Conservation (phyloP, 208 protist species). For the Acanthamoeba culbertsoni region DNA sequence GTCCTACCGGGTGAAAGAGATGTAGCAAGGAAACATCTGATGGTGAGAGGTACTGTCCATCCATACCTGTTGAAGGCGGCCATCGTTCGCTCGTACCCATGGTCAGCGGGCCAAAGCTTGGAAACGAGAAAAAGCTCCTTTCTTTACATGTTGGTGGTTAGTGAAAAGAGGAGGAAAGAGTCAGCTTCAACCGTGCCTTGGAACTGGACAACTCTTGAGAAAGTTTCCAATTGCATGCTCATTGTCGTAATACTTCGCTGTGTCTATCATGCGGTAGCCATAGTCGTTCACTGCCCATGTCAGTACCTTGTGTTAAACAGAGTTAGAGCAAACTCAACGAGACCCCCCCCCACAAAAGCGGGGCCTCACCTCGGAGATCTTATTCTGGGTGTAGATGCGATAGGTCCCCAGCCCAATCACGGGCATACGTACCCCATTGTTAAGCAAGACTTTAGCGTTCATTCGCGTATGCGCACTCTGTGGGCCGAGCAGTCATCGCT, state of each 20-base stretch:
- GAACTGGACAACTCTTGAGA: neutral
- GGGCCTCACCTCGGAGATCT: neutral
- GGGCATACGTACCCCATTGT: neutral
- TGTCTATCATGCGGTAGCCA: conserved; percentile 6
- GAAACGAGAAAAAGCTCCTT: neutral
- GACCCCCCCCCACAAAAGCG: neutral
- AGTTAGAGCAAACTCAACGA: too few relatives aligned
- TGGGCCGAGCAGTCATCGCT: neutral
- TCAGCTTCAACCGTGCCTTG: neutral
- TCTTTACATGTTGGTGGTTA: neutral
- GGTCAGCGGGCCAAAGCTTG: conserved; percentile 29
- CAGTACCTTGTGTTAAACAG: too few relatives aligned
- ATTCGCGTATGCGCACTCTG: neutral
- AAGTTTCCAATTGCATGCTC: neutral
- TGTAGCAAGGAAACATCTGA: too few relatives aligned
- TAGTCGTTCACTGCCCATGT: neutral
- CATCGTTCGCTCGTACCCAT: neutral
- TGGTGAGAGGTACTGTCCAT: neutral
- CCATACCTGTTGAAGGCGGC: neutral
- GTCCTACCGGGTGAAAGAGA: too few relatives aligned
- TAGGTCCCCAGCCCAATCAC: neutral
- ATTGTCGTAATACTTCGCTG: conserved; percentile 13
- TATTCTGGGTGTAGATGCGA: neutral
- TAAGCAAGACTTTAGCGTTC: neutral
- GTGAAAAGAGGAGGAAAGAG: neutral